These are phyloP conservation scores for Camellia lanceoleosa DNA, from an alignment of 148 eudicot species.

Conservation along the genomic window DNA sequence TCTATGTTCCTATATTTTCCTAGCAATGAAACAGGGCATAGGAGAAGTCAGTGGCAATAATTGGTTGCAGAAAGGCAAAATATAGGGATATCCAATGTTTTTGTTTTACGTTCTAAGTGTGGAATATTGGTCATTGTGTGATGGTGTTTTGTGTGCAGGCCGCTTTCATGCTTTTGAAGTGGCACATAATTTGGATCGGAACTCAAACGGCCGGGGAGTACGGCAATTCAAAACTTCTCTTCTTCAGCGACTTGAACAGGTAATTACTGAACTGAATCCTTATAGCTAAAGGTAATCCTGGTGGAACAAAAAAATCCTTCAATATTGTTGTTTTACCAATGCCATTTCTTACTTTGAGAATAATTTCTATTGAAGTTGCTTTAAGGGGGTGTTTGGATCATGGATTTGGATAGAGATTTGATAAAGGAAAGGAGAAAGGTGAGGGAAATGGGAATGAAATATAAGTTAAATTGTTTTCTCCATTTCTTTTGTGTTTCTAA, in stretches of 20 bases:
- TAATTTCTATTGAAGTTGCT: not conserved
- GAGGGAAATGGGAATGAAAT: too few species aligned
- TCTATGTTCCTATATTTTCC: conserved; percentile 9
- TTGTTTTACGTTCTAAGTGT: not conserved
- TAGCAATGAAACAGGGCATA: not conserved
- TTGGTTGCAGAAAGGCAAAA: not conserved
- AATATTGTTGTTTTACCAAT: too few species aligned
- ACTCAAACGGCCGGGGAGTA: conserved; percentile 91
- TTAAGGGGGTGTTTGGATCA: too few species aligned
- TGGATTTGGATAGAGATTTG: too few species aligned
- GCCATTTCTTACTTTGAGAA: not conserved
- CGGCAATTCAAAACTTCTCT: conserved; percentile 91
- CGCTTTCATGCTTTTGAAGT: conserved; percentile 95
- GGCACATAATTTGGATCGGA: conserved; percentile 87
- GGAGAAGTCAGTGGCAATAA: not conserved
- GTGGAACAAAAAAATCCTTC: too few species aligned
- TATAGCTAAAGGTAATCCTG: not conserved
- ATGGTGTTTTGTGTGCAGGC: conserved; percentile 44
- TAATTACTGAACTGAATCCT: conserved; percentile 18
- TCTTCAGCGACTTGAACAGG: conserved; percentile 95
- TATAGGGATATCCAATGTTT: not conserved
- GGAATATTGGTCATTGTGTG: not conserved
- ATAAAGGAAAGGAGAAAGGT: too few species aligned
- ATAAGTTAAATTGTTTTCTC: too few species aligned
- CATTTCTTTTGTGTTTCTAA: too few species aligned